A percentile compares a stretch with the other conserved stretches of the same genome.
Evolutionary conservation across 1,284 basidiomycete species (phyloP).

Genomic region (Bjerkandera adusta): DNA sequence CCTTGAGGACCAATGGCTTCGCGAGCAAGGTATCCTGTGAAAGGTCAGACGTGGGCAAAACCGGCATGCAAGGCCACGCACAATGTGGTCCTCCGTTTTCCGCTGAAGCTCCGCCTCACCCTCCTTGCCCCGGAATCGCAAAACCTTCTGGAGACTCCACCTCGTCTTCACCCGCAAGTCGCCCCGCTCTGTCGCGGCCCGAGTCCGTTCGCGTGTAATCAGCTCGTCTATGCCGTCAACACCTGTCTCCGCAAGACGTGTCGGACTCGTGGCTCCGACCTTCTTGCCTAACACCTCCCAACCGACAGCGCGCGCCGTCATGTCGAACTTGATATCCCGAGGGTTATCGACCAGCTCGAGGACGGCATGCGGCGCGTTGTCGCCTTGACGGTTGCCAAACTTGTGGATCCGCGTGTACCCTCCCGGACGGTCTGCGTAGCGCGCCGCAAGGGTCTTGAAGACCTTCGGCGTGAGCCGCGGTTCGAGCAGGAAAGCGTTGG

Average conservation of each 20-base stretch:
- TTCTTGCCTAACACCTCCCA: slow-evolving; percentile 68
- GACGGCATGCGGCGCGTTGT: slow-evolving; percentile 93
- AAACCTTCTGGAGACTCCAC: slow-evolving; percentile 68
- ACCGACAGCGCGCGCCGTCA: slow-evolving; percentile 82
- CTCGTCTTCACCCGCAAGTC: slow-evolving; percentile 58
- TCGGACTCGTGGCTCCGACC: slow-evolving; percentile 42
- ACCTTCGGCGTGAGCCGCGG: slow-evolving; percentile 75
- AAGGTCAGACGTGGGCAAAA: not conserved
- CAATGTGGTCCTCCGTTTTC: slow-evolving; percentile 35
- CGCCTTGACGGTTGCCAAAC: slow-evolving; percentile 85
- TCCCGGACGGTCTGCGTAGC: slow-evolving; percentile 84
- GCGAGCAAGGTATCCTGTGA: slow-evolving; percentile 34
- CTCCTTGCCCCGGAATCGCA: slow-evolving; percentile 50
- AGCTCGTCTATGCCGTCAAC: slow-evolving; percentile 43
- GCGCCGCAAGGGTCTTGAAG: slow-evolving; percentile 76
- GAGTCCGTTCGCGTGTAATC: slow-evolving; percentile 44
- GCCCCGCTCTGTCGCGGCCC: slow-evolving; percentile 38
- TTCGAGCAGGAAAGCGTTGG: slow-evolving; percentile 75
- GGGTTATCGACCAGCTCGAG: slow-evolving; percentile 95
- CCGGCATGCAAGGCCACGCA: slow-evolving; percentile 19
- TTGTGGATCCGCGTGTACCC: slow-evolving; percentile 96
- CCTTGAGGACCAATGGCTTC: slow-evolving; percentile 30
- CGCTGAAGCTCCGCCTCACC: slow-evolving; percentile 33
- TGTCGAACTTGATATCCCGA: slow-evolving; percentile 83
- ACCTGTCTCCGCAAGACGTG: slow-evolving; percentile 48